Base-by-base conservation (phyloP, 1,284 basidiomycete species). In the Puccinia sorghi region DNA sequence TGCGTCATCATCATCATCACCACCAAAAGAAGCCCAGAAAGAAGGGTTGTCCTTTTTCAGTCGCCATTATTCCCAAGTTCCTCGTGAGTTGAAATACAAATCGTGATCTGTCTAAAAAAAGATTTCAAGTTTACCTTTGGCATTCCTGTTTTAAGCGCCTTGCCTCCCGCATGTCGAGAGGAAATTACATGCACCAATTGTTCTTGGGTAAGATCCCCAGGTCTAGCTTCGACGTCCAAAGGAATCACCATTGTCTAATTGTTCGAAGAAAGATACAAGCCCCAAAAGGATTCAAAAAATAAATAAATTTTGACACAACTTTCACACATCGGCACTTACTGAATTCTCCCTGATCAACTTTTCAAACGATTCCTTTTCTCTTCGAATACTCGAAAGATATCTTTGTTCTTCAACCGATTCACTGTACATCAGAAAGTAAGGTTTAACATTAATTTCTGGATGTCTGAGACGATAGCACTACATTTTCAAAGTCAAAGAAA, bases 311-410 rank as follows among this genome's bases (percentile, higher is more conserved):
- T 32, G 2, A 32, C 32, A 32, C 32, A 32, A 32, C 32, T 32
- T 32, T 32, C 32, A 32, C 32, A 32, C 32, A 32, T 32, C 32
- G 32, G 32, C 12, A 88, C 92, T 82, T 82, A 94, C 94, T 59
- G 90, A 92, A 74, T 93, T 90, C 85, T 98, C 95, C 81, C 90
- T 91, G 84, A 99, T 98, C 37, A 99, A 86, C 79, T 90, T 88
- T 85, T 97, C 93, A 83, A 99, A 99, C 0, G 94, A 90, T 79
- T 97, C 93, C 84, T 97, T 97, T 86, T 99, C 96, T 80, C 91
- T 89, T 66, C 94, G 87, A 70, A 97, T 89, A 0, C 90, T 91
- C 48, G 92, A 91, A 32, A 99, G 88, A 84, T 97, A 99, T 82
- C 93, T 91, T 84, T 97, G 94, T 83, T 99, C 96, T 84, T 99